phyloP scores from a whole-genome alignment of 495 filamentous ascomycete species.

The Penicillium salamii region DNA sequence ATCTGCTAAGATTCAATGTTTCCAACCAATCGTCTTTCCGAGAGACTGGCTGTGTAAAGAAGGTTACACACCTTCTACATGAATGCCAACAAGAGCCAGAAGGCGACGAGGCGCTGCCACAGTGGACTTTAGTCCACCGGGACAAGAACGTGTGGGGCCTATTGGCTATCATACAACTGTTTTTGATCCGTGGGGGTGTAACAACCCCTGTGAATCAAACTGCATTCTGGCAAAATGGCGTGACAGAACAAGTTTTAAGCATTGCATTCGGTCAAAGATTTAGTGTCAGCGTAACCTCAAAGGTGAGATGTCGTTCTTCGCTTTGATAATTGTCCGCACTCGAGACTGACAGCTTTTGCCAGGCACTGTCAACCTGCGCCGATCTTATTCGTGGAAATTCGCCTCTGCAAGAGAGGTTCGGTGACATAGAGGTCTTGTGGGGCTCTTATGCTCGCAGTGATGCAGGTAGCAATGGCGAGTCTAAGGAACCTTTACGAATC shows the following conservation, averaged over 20 bases:
- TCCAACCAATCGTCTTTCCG: constrained; percentile 94
- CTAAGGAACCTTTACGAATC: constrained; percentile 51
- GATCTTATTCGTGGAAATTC: constrained; percentile 84
- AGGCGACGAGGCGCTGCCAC: constrained; percentile 58
- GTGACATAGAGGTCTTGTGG: constrained; percentile 61
- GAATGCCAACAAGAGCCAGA: constrained; percentile 58
- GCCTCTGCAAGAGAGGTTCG: constrained; percentile 78
- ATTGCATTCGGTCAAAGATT: constrained; percentile 77
- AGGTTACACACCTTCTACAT: constrained; percentile 65
- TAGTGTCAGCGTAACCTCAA: constrained; percentile 73
- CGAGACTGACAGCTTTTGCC: constrained; percentile 18
- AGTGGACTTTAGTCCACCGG: constrained; percentile 72
- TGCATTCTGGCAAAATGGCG: constrained; percentile 76
- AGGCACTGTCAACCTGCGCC: constrained; percentile 81
- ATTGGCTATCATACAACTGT: constrained; percentile 78
- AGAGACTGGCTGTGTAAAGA: constrained; percentile 80
- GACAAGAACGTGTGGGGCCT: constrained; percentile 93
- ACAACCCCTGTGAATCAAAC: constrained; percentile 82
- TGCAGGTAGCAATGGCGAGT: constrained; percentile 40
- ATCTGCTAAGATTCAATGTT: constrained; percentile 81
- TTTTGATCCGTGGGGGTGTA: constrained; percentile 74
- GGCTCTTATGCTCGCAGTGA: constrained; percentile 20
- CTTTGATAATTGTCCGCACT: neutral
- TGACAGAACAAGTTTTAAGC: constrained; percentile 78
- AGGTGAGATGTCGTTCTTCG: constrained; percentile 52